Evolutionary conservation across 306 rosid genomes (phyloP).

Genomic region (Mimosa pudica): DNA sequence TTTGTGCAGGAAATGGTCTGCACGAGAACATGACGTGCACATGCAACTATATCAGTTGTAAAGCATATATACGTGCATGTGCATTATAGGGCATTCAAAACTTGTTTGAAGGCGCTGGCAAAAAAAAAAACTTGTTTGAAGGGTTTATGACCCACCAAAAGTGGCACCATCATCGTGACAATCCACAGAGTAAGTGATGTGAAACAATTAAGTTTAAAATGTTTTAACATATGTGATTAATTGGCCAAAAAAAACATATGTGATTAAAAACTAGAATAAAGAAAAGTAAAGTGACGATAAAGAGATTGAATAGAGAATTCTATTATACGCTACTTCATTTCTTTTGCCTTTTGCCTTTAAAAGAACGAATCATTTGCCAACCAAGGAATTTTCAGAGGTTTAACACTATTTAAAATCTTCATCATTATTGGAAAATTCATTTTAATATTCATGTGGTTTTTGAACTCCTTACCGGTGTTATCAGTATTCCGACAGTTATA

Average conservation of each 20-base stretch:
- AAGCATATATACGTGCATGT: not conserved
- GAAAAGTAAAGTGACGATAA: not conserved
- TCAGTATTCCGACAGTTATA: too few relatives aligned
- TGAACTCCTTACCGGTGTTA: not conserved
- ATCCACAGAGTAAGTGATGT: not conserved
- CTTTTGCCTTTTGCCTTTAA: constrained; percentile 6
- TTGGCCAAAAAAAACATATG: not conserved
- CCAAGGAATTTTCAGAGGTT: constrained; percentile 18
- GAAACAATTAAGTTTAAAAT: not conserved
- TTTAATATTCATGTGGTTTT: not conserved
- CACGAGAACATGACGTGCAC: not conserved
- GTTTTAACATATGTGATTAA: not conserved
- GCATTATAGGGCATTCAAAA: not conserved
- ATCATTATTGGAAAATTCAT: not conserved
- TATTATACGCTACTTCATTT: not conserved
- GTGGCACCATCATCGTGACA: not conserved
- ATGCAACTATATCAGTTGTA: not conserved
- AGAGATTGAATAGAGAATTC: not conserved
- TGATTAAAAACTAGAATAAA: not conserved
- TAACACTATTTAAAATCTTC: not conserved
- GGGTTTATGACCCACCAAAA: not conserved
- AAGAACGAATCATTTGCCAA: constrained; percentile 13
- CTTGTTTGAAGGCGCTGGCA: not conserved
- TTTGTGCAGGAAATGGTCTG: not conserved
- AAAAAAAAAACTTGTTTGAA: not conserved